These are phyloP conservation scores for Penicillium argentinense DNA, from an alignment of 495 filamentous ascomycete species.

Conservation along the genomic window DNA sequence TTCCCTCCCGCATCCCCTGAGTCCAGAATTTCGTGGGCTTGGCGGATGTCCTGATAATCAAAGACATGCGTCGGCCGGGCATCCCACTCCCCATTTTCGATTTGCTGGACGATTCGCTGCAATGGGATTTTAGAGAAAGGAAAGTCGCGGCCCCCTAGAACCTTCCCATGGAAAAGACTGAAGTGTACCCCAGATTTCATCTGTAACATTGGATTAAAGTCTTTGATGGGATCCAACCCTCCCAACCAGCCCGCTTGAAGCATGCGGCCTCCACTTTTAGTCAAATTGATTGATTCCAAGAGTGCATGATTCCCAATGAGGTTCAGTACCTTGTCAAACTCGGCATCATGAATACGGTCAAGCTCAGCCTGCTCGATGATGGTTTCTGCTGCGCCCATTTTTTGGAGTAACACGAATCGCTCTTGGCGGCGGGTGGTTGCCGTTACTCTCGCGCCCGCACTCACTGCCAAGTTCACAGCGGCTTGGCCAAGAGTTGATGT, in stretches of 20 bases:
- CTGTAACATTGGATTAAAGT: conserved; percentile 49
- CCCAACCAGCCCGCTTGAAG: conserved; percentile 45
- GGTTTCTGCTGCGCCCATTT: conserved; percentile 30
- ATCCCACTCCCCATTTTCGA: conserved; percentile 26
- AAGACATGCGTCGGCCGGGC: conserved; percentile 34
- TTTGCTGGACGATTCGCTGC: conserved; percentile 36
- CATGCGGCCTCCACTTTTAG: conserved; percentile 36
- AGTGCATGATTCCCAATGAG: conserved; percentile 45
- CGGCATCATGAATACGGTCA: conserved; percentile 8
- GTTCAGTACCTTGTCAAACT: conserved; percentile 44
- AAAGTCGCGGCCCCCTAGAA: conserved; percentile 41
- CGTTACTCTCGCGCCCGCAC: conserved; percentile 32
- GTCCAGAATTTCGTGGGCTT: conserved; percentile 37
- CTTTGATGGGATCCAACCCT: conserved; percentile 42
- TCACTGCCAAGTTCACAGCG: conserved; percentile 43
- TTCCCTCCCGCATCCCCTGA: conserved; percentile 33
- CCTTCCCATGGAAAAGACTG: conserved; percentile 46
- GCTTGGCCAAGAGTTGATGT: conserved; percentile 47
- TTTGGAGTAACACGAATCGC: conserved; percentile 24
- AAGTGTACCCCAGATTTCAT: conserved; percentile 52
- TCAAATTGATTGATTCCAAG: conserved; percentile 39
- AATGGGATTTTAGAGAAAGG: conserved; percentile 44
- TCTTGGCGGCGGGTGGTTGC: conserved; percentile 38
- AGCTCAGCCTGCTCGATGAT: conserved; percentile 26
- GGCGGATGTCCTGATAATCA: conserved; percentile 31